These are phyloP conservation scores for Ophiostoma piceae DNA, from an alignment of 2,329 filamentous ascomycete genomes.

Conservation along the genomic window DNA sequence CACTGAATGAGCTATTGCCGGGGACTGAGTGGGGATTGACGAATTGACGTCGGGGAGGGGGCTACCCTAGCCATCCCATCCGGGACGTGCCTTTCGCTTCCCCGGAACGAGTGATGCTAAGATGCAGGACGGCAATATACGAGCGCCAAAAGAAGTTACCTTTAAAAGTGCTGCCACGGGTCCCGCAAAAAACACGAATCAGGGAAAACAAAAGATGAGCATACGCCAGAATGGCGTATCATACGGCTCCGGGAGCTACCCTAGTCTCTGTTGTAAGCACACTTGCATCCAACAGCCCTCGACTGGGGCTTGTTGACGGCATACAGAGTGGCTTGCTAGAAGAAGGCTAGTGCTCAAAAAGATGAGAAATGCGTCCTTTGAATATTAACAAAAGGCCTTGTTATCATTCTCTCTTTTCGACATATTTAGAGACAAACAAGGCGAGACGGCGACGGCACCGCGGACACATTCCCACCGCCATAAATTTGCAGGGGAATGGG, in stretches of 20 bases:
- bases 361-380: not conserved
- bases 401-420: not conserved
- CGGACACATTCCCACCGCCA: not conserved
- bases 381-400: not conserved
- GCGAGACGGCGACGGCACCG: not conserved
- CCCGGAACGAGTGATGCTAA: constrained; percentile 4
- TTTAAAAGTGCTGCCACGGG: not conserved
- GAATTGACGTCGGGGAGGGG: not conserved
- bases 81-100: constrained; percentile 5
- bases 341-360: not conserved
- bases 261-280: not conserved
- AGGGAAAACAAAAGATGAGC: not conserved
- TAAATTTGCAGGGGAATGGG: not conserved
- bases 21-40: not conserved
- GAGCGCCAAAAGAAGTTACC: not conserved
- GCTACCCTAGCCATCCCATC: not conserved
- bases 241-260: constrained; percentile 1
- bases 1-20: not conserved
- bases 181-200: not conserved
- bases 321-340: not conserved
- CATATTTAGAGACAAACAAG: not conserved
- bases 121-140: not conserved
- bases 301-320: not conserved
- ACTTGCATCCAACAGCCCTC: not conserved
- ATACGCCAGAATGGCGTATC: not conserved